A percentile compares a stretch with the other conserved stretches of the same genome.
phyloP scores from a whole-genome alignment of 257 asterid species.

The Lantana camara region DNA sequence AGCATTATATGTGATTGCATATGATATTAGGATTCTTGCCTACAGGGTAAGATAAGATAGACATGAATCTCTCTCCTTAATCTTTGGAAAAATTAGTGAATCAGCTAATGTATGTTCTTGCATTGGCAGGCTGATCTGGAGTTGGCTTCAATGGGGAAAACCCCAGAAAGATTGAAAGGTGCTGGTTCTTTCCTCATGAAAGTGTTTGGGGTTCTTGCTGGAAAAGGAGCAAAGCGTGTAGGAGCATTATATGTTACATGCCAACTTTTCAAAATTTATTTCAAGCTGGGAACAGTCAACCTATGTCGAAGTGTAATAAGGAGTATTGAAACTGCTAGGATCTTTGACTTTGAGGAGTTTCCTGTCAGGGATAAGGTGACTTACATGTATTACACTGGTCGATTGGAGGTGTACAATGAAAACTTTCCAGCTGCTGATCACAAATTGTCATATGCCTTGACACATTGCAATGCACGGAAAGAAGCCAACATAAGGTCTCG shows the following conservation, averaged over 20 bases:
- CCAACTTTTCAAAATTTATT: slow-evolving; percentile 87
- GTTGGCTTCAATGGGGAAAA: slow-evolving; percentile 81
- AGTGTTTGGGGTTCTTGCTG: slow-evolving; percentile 95
- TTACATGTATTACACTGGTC: slow-evolving; percentile 98
- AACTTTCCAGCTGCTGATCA: slow-evolving; percentile 91
- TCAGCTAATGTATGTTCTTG: slow-evolving; percentile 36
- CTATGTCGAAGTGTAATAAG: slow-evolving; percentile 94
- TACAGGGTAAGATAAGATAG: slow-evolving; percentile 75
- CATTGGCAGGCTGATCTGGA: slow-evolving; percentile 83
- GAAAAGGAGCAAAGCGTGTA: slow-evolving; percentile 90
- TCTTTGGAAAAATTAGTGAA: slow-evolving; percentile 1
- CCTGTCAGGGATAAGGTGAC: slow-evolving; percentile 95
- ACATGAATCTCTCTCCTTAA: slow-evolving; percentile 3
- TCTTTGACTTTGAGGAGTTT: slow-evolving; percentile 94
- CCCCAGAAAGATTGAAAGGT: slow-evolving; percentile 88
- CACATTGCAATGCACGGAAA: slow-evolving; percentile 60
- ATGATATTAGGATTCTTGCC: slow-evolving; percentile 91
- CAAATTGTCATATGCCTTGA: slow-evolving; percentile 87
- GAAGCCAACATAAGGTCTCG: slow-evolving; percentile 82
- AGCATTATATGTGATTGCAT: slow-evolving; percentile 74
- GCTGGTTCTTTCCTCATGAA: slow-evolving; percentile 98
- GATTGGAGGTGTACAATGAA: slow-evolving; percentile 95
- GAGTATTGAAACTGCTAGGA: slow-evolving; percentile 94
- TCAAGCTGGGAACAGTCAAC: slow-evolving; percentile 95
- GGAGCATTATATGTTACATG: slow-evolving; percentile 96